Percentiles rank a stretch among this genome's conserved stretches.
phyloP scores from a whole-genome alignment of 106 monocot genomes.

The Iris macrosiphon region DNA sequence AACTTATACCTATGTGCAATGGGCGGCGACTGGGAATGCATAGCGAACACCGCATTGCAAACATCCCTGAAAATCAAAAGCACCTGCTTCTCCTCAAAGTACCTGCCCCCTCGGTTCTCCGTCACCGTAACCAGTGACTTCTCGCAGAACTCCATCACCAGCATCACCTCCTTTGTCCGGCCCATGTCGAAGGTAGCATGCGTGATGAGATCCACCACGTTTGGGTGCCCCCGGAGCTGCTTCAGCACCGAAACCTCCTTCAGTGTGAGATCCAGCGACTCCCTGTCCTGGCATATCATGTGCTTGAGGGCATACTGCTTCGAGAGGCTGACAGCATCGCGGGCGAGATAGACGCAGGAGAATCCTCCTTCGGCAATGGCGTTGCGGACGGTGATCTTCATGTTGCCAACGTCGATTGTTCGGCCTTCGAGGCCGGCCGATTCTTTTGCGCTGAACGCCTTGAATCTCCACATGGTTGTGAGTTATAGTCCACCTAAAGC shows the following conservation, averaged over 20 bases:
- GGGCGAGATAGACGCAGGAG: slow-evolving; percentile 81
- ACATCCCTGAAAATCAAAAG: slow-evolving; percentile 84
- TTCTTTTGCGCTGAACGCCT: slow-evolving; percentile 73
- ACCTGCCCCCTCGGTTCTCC: slow-evolving; percentile 64
- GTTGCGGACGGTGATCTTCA: slow-evolving; percentile 68
- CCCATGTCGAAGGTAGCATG: slow-evolving; percentile 78
- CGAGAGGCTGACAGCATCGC: slow-evolving; percentile 43
- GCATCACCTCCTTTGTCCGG: slow-evolving; percentile 68
- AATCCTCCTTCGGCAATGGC: slow-evolving; percentile 91
- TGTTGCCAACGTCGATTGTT: slow-evolving; percentile 57
- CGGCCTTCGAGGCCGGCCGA: slow-evolving; percentile 74
- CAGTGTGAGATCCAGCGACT: slow-evolving; percentile 63
- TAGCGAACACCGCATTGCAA: slow-evolving; percentile 94
- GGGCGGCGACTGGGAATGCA: slow-evolving; percentile 91
- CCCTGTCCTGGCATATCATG: slow-evolving; percentile 80
- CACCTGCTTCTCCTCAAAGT: slow-evolving; percentile 85
- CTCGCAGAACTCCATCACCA: slow-evolving; percentile 92
- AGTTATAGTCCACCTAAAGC: too few species aligned
- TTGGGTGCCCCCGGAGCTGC: slow-evolving; percentile 80
- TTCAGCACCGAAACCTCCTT: slow-evolving; percentile 92
- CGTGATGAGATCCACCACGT: slow-evolving; percentile 65
- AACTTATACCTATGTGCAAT: slow-evolving; percentile 84
- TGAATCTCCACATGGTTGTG: slow-evolving; percentile 74
- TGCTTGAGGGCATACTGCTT: slow-evolving; percentile 96
- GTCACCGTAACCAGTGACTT: slow-evolving; percentile 78